phyloP scores from a whole-genome alignment of 306 rosid genomes.

The Inga laurina region DNA sequence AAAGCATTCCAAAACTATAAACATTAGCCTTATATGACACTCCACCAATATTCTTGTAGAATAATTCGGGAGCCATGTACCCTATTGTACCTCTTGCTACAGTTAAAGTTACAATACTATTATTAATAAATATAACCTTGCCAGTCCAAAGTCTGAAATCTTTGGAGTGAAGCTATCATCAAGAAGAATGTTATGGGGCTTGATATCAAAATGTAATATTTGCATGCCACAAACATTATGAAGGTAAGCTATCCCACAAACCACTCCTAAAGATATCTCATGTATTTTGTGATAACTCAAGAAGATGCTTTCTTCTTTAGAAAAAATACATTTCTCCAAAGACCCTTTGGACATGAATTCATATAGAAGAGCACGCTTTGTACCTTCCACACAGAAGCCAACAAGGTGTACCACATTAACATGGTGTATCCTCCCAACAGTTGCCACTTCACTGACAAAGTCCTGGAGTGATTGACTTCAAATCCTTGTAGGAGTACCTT shows the following conservation, averaged over 20 bases:
- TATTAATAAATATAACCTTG: neutral
- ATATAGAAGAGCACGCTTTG: neutral
- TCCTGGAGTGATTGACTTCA: neutral
- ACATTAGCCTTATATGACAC: neutral
- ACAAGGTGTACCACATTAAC: neutral
- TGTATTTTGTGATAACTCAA: no score
- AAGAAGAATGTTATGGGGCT: neutral
- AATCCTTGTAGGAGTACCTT: slow-evolving; percentile 14
- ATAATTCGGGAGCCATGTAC: neutral
- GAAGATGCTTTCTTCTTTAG: neutral
- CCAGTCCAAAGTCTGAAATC: neutral
- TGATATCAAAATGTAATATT: neutral
- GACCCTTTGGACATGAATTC: neutral
- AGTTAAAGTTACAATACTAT: neutral
- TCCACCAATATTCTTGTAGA: neutral
- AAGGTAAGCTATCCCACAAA: neutral
- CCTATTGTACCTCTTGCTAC: neutral
- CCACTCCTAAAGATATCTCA: neutral
- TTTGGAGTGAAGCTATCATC: neutral
- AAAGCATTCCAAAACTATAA: neutral
- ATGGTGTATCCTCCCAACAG: neutral
- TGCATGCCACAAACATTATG: neutral
- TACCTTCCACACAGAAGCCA: neutral
- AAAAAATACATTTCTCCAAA: no score
- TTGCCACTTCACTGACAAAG: neutral